Base-by-base conservation (phyloP, 495 filamentous ascomycete genomes). In the Hyaloscypha finlandica region DNA sequence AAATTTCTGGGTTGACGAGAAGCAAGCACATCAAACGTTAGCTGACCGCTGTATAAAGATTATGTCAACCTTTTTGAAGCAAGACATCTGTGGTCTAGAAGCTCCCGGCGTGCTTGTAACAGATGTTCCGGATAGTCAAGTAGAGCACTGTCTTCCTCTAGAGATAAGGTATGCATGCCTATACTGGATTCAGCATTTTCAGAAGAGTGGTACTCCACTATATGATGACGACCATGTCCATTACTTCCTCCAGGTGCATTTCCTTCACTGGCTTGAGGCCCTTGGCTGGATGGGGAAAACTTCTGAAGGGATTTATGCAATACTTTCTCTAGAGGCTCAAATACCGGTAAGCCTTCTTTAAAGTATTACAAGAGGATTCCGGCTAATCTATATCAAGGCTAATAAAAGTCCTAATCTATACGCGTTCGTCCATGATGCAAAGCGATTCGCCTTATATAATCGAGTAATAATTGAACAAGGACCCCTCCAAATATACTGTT, bases 261-360 rank as follows among this genome's bases (percentile, higher is more conserved):
- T 55, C 8, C 53, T 55, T 29, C 53, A 55, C 53, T 55, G 53
- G 53, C 20, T 55, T 55, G 53, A 55, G 20, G 29, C 20, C 6
- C 20, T 55, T 25, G 53, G 4, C 5, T 55, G 53, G 53, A 29
- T 29, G 4, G 53, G 53, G 4, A 55, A 25, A n/a, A 9, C 8
- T 6, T 29, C 53, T 29, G 53, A 55, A 14, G 53, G 53, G 11
- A 29, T 55, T 55, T 14, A 55, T 55, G 20, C 20, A 4, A 29
- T 55, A 8, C 8, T 4, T 55, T 55, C 12, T 19, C 25, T 55
- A 29, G 53, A 25, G 29, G 9, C 53, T 6, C 4, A 25, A 25
- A 31, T n/a, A 6, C 4, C 29, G 6, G 53, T 55, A 55, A 11
- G 53, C 11, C 5, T n/a, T 11, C 11, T 37, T 4, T 37, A 37